Evolutionary conservation across 192 early-diverging fungal species (phyloP).

Genomic region (Phlyctochytrium planicorne): DNA sequence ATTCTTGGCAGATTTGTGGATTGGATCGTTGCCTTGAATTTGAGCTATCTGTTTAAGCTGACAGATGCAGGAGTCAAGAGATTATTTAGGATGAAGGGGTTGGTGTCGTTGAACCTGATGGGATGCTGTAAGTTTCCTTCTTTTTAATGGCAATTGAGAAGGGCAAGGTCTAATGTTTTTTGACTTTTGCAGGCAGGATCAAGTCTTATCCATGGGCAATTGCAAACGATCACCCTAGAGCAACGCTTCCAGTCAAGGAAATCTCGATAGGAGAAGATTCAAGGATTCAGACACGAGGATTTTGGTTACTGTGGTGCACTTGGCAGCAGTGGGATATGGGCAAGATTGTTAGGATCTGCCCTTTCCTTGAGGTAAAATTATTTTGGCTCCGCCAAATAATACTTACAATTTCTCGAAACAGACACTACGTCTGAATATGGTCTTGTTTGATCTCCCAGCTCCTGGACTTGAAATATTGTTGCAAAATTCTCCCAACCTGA

Average conservation of each 20-base stretch:
- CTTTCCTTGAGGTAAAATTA: slow-evolving; percentile 36
- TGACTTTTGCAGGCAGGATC: slow-evolving; percentile 48
- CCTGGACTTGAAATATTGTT: slow-evolving; percentile 33
- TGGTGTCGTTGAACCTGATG: slow-evolving; percentile 40
- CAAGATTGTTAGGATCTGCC: slow-evolving; percentile 34
- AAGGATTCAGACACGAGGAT: slow-evolving; percentile 47
- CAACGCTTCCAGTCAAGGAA: slow-evolving; percentile 32
- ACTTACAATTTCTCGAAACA: background rate
- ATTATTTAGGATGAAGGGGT: slow-evolving; percentile 34
- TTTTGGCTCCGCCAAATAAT: background rate
- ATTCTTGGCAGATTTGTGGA: slow-evolving; percentile 33
- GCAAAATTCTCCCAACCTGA: slow-evolving; percentile 22
- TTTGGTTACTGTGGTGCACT: slow-evolving; percentile 53
- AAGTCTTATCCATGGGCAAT: slow-evolving; percentile 51
- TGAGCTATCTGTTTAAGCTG: slow-evolving; percentile 46
- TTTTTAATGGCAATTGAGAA: background rate
- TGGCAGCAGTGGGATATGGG: slow-evolving; percentile 40
- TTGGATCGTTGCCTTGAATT: slow-evolving; percentile 40
- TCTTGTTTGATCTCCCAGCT: slow-evolving; percentile 43
- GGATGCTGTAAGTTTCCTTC: slow-evolving; percentile 42
- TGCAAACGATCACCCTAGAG: slow-evolving; percentile 14
- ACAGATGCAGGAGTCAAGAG: slow-evolving; percentile 40
- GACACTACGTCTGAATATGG: slow-evolving; percentile 48
- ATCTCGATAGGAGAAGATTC: slow-evolving; percentile 48
- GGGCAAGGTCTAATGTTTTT: slow-evolving; percentile 1